These are phyloP conservation scores for Euryodendron excelsum DNA, from an alignment of 148 eudicot genomes.

Conservation along the genomic window DNA sequence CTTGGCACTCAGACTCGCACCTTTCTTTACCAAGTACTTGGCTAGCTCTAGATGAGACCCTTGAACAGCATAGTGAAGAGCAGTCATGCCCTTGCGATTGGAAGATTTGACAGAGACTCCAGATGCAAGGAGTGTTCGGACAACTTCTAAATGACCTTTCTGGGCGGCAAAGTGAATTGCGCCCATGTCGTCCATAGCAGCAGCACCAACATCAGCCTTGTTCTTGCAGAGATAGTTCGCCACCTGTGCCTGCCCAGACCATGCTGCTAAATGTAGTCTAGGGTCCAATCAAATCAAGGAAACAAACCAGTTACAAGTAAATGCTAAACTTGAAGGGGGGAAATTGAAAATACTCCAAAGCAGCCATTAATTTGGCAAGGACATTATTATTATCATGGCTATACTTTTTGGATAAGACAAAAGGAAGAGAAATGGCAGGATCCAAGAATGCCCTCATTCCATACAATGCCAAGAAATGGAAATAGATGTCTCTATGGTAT, in stretches of 20 bases:
- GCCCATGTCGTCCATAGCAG: conserved; percentile 97
- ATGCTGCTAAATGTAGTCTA: conserved; percentile 96
- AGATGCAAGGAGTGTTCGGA: conserved; percentile 53
- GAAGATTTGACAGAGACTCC: conserved; percentile 70
- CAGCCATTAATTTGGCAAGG: neutral
- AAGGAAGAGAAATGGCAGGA: too few species aligned
- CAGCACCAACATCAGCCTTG: conserved; percentile 90
- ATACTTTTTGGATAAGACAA: too few species aligned
- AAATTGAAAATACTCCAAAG: neutral
- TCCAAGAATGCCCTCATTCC: too few species aligned
- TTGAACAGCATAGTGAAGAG: conserved; percentile 90
- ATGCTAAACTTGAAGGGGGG: neutral
- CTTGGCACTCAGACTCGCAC: conserved; percentile 49
- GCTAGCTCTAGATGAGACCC: conserved; percentile 78
- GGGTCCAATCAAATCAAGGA: conserved; percentile 43
- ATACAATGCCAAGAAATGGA: too few species aligned
- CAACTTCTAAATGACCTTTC: conserved; percentile 86
- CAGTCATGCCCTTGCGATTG: conserved; percentile 89
- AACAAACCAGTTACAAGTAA: conserved; percentile 10
- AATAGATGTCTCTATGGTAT: too few species aligned
- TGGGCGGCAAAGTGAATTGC: conserved; percentile 97
- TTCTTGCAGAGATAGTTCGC: conserved; percentile 75
- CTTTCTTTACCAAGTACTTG: conserved; percentile 83
- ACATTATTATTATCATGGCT: neutral
- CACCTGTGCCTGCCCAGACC: conserved; percentile 84